phyloP scores from a whole-genome alignment of 1,284 basidiomycete genomes.

The Neolentinus lepideus region DNA sequence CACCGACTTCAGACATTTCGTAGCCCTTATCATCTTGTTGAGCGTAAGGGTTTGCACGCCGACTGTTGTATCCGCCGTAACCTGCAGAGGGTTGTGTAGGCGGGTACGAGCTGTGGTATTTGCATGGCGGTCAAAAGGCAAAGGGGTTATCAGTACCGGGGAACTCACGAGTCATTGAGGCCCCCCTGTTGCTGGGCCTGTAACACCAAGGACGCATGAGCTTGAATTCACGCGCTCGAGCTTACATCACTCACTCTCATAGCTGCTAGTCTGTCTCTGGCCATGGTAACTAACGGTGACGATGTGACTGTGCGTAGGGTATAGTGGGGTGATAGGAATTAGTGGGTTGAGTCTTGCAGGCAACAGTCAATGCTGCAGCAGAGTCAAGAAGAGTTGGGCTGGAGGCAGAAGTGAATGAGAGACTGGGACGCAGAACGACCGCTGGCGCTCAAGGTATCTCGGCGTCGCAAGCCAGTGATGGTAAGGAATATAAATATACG shows the following conservation, averaged over 20 bases:
- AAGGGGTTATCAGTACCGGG: background rate
- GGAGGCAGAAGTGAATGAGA: constrained; percentile 11
- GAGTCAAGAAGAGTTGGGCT: constrained; percentile 11
- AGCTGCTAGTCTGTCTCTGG: constrained; percentile 77
- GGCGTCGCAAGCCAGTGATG: background rate
- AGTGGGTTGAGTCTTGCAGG: constrained; percentile 4
- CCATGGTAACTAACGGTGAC: constrained; percentile 39
- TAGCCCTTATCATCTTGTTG: constrained; percentile 59
- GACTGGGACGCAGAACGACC: constrained; percentile 9
- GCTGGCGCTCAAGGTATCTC: constrained; percentile 4
- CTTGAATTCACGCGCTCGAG: background rate
- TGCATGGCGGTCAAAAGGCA: constrained; percentile 5
- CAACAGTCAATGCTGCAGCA: constrained; percentile 26
- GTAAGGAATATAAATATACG: background rate
- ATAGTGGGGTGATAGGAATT: constrained; percentile 7
- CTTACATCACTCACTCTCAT: constrained; percentile 51
- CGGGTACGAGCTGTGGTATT: constrained; percentile 42
- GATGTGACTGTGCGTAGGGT: constrained; percentile 12
- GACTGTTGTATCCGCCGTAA: constrained; percentile 33
- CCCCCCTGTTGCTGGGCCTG: constrained; percentile 63
- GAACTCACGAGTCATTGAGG: constrained; percentile 30
- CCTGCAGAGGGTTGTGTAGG: constrained; percentile 59
- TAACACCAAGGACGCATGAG: constrained; percentile 2
- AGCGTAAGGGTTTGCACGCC: constrained; percentile 54
- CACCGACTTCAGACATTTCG: constrained; percentile 63